phyloP scores from a whole-genome alignment of 1,284 basidiomycete genomes.

The Trametes hirsuta region DNA sequence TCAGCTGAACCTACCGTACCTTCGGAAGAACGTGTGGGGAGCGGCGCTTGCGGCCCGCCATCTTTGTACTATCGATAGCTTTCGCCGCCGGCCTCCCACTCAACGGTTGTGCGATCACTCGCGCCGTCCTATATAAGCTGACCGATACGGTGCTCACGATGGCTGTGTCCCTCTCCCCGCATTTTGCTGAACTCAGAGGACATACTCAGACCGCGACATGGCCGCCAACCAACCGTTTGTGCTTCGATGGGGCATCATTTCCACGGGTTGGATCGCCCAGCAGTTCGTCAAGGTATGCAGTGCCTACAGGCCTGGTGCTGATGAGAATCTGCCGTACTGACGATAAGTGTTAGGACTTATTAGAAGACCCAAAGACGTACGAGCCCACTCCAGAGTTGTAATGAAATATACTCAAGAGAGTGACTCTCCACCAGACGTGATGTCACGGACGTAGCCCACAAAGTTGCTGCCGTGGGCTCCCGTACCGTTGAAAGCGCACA shows the following conservation, averaged over 20 bases:
- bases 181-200: not conserved
- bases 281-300: slow-evolving; percentile 46
- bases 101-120: slow-evolving; percentile 11
- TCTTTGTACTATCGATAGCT: slow-evolving; percentile 17
- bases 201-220: not conserved
- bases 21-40: not conserved
- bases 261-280: slow-evolving; percentile 51
- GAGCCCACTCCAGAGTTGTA: slow-evolving; percentile 11
- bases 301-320: not conserved
- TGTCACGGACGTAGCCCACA: slow-evolving; percentile 74
- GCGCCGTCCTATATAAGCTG: slow-evolving; percentile 6
- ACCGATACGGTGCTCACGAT: not conserved
- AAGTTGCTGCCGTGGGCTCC: slow-evolving; percentile 81
- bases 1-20: not conserved
- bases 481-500: slow-evolving; percentile 71
- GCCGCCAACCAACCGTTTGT: slow-evolving; percentile 29
- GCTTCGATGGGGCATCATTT: slow-evolving; percentile 62
- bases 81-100: slow-evolving; percentile 3
- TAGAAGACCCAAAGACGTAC: slow-evolving; percentile 54
- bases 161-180: not conserved
- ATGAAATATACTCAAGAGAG: not conserved
- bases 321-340: not conserved
- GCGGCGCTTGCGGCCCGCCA: slow-evolving; percentile 3
- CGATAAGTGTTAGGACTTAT: slow-evolving; percentile 41
- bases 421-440: slow-evolving; percentile 10